A percentile compares a stretch with the other conserved stretches of the same genome.
These are phyloP conservation scores for Cyclotella distinguenda DNA, from an alignment of 108 stramenopile species.

Conservation along the genomic window DNA sequence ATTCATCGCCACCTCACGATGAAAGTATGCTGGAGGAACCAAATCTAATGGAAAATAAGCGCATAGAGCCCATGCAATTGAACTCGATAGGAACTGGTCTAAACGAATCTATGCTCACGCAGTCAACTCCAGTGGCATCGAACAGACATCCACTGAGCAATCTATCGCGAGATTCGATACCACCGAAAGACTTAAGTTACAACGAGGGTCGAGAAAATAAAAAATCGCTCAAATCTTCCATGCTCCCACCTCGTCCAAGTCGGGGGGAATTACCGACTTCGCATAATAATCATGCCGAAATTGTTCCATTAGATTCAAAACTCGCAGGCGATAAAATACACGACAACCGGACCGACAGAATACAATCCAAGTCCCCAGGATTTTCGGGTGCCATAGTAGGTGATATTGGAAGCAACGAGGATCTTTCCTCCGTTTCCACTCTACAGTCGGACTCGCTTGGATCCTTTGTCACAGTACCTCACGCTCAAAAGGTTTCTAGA, in stretches of 20 bases:
- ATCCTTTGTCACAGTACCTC: slow-evolving; percentile 28
- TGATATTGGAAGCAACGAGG: slow-evolving; percentile 3
- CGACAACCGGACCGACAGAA: not conserved
- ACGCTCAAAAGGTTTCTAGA: not conserved
- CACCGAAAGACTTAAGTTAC: too few relatives aligned
- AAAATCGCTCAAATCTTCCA: too few relatives aligned
- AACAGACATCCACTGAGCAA: not conserved
- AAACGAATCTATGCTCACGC: slow-evolving; percentile 17
- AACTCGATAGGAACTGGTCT: not conserved
- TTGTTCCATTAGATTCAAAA: too few relatives aligned
- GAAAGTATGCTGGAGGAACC: not conserved
- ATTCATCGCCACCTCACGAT: not conserved
- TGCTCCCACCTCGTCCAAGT: too few relatives aligned
- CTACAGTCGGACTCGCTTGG: slow-evolving; percentile 27
- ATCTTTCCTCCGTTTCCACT: slow-evolving; percentile 6
- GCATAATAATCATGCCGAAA: too few relatives aligned
- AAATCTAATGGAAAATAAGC: slow-evolving; percentile 1
- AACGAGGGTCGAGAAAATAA: too few relatives aligned
- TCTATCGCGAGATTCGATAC: not conserved
- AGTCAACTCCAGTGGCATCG: slow-evolving; percentile 7
- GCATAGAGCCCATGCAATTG: not conserved
- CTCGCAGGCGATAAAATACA: not conserved
- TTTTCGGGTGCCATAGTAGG: slow-evolving; percentile 3
- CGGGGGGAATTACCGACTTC: too few relatives aligned
- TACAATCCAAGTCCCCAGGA: slow-evolving; percentile 4